Conservation (phyloP, 768 basidiomycete species). For the Leccinum aurantiacum region DNA sequence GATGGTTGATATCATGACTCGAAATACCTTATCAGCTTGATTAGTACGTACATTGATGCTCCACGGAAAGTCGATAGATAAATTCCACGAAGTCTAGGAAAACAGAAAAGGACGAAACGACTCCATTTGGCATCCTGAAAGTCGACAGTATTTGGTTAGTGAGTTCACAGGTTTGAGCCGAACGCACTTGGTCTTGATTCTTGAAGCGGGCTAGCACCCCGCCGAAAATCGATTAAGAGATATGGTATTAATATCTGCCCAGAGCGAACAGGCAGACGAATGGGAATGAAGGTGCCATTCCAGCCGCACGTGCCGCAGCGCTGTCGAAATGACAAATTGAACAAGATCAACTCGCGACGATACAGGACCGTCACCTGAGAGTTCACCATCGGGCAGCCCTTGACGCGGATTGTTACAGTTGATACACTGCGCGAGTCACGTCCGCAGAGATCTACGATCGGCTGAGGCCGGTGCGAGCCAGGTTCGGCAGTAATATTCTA, state of each 20-base stretch:
- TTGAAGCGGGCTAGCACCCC: neutral
- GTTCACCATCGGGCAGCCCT: too few species aligned
- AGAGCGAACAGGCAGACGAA: neutral
- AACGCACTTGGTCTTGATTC: neutral
- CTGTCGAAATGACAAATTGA: conserved; percentile 4
- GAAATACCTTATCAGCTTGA: conserved; percentile 16
- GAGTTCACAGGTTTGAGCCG: conserved; percentile 5
- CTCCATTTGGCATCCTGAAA: conserved; percentile 10
- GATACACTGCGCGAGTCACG: conserved; percentile 5
- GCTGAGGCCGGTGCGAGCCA: neutral
- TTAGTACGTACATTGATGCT: neutral
- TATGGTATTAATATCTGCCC: neutral
- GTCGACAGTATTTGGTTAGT: conserved; percentile 3
- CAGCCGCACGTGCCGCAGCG: conserved; percentile 3
- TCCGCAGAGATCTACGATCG: conserved; percentile 11
- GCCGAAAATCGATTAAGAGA: neutral
- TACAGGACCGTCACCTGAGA: neutral
- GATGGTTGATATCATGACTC: conserved; percentile 16
- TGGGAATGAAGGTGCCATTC: neutral
- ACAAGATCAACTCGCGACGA: neutral
- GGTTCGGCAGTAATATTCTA: neutral
- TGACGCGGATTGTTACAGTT: neutral
- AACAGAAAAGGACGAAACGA: neutral
- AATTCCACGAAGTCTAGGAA: neutral
- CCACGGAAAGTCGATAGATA: neutral